These are phyloP conservation scores for Trypanosoma cruzi DNA, from an alignment of 208 protist genomes.

Conservation along the genomic window DNA sequence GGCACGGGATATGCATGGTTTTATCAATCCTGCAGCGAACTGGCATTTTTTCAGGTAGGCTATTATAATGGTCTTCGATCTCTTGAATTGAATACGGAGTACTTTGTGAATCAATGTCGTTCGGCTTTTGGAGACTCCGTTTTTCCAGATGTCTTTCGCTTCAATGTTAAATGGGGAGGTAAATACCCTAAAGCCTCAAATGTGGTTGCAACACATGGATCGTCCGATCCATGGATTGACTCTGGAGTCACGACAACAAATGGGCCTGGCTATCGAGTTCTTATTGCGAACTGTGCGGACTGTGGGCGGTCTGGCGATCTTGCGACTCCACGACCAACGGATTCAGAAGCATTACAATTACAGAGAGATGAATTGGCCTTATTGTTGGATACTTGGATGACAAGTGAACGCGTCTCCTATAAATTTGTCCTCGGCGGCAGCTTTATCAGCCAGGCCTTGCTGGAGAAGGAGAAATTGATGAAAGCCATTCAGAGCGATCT, in stretches of 20 bases:
- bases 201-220: constrained; percentile 39
- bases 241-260: constrained; percentile 29
- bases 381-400: constrained; percentile 37
- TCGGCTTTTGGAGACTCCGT: constrained; percentile 30
- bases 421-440: constrained; percentile 3
- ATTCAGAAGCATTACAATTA: constrained; percentile 19
- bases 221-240: constrained; percentile 41
- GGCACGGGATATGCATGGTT: constrained; percentile 36
- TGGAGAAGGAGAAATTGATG: constrained; percentile 5
- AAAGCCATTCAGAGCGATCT: constrained; percentile 20
- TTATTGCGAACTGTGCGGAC: constrained; percentile 39
- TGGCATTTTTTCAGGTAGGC: constrained; percentile 42
- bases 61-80: constrained; percentile 40
- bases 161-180: constrained; percentile 39
- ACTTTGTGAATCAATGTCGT: constrained; percentile 48
- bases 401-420: constrained; percentile 5
- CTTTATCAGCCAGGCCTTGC: not conserved
- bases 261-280: constrained; percentile 20
- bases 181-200: constrained; percentile 33
- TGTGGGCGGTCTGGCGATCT: constrained; percentile 49
- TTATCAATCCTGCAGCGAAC: constrained; percentile 42
- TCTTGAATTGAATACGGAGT: constrained; percentile 21
- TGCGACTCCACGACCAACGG: not conserved
- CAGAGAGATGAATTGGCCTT: constrained; percentile 26
- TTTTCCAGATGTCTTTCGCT: constrained; percentile 40